phyloP scores from a whole-genome alignment of 2,329 filamentous ascomycete species.

The Stagonosporopsis rhizophila region DNA sequence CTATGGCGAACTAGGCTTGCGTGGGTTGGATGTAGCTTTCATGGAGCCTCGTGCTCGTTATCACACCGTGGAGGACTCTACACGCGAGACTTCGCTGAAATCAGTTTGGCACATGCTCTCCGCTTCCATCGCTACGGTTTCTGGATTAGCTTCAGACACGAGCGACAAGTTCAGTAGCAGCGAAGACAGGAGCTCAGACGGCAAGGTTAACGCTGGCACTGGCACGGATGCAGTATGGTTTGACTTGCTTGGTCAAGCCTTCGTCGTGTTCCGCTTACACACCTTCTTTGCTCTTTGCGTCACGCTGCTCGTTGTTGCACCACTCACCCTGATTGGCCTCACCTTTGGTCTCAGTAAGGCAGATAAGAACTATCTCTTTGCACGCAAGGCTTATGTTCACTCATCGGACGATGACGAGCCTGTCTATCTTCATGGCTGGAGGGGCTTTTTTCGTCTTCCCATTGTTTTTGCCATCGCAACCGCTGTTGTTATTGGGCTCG shows the following conservation, averaged over 20 bases:
- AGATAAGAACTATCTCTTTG: slow-evolving; percentile 90
- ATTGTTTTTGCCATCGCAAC: slow-evolving; percentile 74
- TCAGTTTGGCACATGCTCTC: slow-evolving; percentile 96
- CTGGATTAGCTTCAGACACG: slow-evolving; percentile 72
- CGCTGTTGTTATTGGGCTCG: slow-evolving; percentile 72
- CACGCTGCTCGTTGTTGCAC: slow-evolving; percentile 79
- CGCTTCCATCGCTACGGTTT: slow-evolving; percentile 76
- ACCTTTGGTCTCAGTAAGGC: slow-evolving; percentile 71
- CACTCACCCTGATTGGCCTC: slow-evolving; percentile 73
- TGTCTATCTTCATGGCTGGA: slow-evolving; percentile 74
- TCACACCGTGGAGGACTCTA: slow-evolving; percentile 89
- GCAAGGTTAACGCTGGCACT: slow-evolving; percentile 70
- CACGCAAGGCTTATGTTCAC: slow-evolving; percentile 68
- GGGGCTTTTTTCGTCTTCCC: slow-evolving; percentile 85
- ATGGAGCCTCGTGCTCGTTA: slow-evolving; percentile 85
- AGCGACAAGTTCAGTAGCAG: slow-evolving; percentile 72
- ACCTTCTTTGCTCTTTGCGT: slow-evolving; percentile 90
- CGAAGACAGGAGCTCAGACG: slow-evolving; percentile 61
- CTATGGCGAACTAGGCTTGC: slow-evolving; percentile 75
- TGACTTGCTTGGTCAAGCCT: slow-evolving; percentile 81
- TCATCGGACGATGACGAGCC: slow-evolving; percentile 65
- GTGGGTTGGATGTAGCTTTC: slow-evolving; percentile 92
- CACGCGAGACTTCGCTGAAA: slow-evolving; percentile 73
- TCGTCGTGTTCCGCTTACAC: slow-evolving; percentile 79
- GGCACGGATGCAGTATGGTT: slow-evolving; percentile 86